Evolutionary conservation across 306 rosid genomes (phyloP), one percentile per base, ranked within the genome.

Genomic region (Ziziphus jujuba): DNA sequence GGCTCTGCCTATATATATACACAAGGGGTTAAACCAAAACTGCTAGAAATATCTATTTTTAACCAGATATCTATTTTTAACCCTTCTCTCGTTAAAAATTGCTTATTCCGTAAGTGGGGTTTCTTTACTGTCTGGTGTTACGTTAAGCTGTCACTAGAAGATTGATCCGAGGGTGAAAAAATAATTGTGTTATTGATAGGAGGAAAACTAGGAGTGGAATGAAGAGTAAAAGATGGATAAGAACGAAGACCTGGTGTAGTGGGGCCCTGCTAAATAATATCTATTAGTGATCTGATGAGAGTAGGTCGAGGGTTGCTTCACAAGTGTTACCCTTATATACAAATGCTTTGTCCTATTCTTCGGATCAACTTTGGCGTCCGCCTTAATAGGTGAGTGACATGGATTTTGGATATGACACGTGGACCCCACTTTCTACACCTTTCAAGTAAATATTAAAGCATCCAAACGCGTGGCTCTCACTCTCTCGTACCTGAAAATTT

Each of bases 161-260:
- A 9, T 1, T 0, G 1, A 23, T n/a, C 16, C 7, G 4, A 25
- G 20, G 24, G 14, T 1, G 0, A 40, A 25, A 0, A 6, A 9
- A 3, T 6, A 16, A 12, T 61, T 34, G 28, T 62, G 55, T 35
- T 13, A 15, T 8, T 6, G 54, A 23, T 8, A 48, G 21, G 67
- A 65, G 72, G 20, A 52, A 79, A 71, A 63, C 0, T 65, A 34
- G 20, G 65, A 14, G 67, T 74, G 76, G 16, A 7, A 22, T 7
- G 17, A 16, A 25, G 34, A 21, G 7, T 2, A 13, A 19, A 55
- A 25, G 38, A 22, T 65, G 89, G 89, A 87, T 87, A 83, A 86
- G 85, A 72, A 80, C 57, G 81, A 79, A 70, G 80, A 83, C 80
- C 63, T 38, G 66, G 85, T 73, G 24, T 67, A 59, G 1, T 56